A percentile compares a stretch with the other conserved stretches of the same genome.
phyloP scores from a whole-genome alignment of 1,284 basidiomycete genomes.

The Ceratobasidium sp. region DNA sequence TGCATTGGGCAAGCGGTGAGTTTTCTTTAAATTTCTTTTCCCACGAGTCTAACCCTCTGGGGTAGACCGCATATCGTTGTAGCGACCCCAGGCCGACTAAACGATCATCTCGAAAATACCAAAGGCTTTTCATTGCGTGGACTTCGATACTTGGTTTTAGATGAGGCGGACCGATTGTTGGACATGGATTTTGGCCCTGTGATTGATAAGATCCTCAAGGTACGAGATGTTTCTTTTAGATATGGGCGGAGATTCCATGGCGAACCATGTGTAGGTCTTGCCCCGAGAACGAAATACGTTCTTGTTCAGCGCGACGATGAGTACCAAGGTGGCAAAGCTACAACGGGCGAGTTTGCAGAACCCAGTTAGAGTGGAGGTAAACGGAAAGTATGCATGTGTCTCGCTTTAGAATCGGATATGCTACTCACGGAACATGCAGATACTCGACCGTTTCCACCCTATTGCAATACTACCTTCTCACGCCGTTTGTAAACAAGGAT shows the following conservation, averaged over 20 bases:
- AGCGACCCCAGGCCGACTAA: slow-evolving; percentile 95
- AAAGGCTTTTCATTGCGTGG: slow-evolving; percentile 94
- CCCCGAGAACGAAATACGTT: slow-evolving; percentile 96
- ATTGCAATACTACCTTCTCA: slow-evolving; percentile 95
- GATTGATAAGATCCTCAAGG: slow-evolving; percentile 96
- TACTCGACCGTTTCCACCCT: slow-evolving; percentile 98
- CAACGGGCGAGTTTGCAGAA: slow-evolving; percentile 96
- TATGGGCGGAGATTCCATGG: too few species aligned
- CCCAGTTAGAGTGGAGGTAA: slow-evolving; percentile 95
- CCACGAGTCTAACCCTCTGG: background rate
- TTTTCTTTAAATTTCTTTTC: slow-evolving; percentile 29
- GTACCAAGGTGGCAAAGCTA: slow-evolving; percentile 97
- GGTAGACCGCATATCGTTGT: slow-evolving; percentile 87
- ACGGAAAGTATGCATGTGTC: slow-evolving; percentile 77
- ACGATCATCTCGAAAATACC: slow-evolving; percentile 97
- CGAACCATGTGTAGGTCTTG: slow-evolving; percentile 65
- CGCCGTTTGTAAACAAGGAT: slow-evolving; percentile 94
- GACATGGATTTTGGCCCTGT: slow-evolving; percentile 99
- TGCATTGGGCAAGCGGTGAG: slow-evolving; percentile 83
- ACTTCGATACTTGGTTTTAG: slow-evolving; percentile 93
- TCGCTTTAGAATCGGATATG: too few species aligned
- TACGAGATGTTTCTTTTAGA: background rate
- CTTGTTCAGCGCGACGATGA: slow-evolving; percentile 99
- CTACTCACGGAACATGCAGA: slow-evolving; percentile 60
- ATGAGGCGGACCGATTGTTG: slow-evolving; percentile 96